phyloP scores from a whole-genome alignment of 1,139 yeast species.

The Kurtzmaniella quercitrusa region DNA sequence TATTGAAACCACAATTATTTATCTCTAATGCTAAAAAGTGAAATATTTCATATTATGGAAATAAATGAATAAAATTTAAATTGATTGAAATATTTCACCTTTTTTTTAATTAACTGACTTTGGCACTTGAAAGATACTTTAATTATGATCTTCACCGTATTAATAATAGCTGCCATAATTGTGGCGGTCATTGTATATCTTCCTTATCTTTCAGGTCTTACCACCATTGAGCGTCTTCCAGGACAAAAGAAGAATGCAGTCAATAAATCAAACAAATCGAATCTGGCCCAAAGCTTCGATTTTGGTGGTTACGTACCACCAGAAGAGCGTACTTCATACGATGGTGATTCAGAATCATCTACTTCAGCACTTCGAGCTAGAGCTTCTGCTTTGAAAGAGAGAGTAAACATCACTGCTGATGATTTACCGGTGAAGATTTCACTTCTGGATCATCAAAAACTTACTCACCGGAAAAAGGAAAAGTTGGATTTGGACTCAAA shows the following conservation, averaged over 20 bases:
- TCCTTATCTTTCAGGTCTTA: constrained; percentile 39
- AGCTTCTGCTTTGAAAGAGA: constrained; percentile 29
- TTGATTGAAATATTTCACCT: no score
- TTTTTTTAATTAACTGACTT: no score
- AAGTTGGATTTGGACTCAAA: constrained; percentile 29
- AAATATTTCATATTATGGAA: no score
- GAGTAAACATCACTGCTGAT: constrained; percentile 30
- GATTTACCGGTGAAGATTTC: constrained; percentile 38
- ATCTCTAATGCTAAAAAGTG: no score
- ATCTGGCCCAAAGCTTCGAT: constrained; percentile 3
- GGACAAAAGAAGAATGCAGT: constrained; percentile 10
- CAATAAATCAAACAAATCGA: constrained; percentile 7
- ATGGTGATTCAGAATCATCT: constrained; percentile 11
- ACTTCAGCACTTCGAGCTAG: constrained; percentile 14
- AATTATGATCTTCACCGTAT: constrained; percentile 1
- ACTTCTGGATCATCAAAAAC: constrained; percentile 18
- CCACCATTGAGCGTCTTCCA: constrained; percentile 24
- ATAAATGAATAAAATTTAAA: no score
- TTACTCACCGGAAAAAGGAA: constrained; percentile 25
- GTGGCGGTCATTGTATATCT: constrained; percentile 29
- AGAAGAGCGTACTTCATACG: constrained; percentile 24
- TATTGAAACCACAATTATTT: no score
- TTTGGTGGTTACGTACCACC: constrained; percentile 38
- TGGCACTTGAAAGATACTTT: not conserved
- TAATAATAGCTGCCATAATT: constrained; percentile 22